Base-by-base conservation (phyloP, 768 basidiomycete species). In the Suillus americanus region DNA sequence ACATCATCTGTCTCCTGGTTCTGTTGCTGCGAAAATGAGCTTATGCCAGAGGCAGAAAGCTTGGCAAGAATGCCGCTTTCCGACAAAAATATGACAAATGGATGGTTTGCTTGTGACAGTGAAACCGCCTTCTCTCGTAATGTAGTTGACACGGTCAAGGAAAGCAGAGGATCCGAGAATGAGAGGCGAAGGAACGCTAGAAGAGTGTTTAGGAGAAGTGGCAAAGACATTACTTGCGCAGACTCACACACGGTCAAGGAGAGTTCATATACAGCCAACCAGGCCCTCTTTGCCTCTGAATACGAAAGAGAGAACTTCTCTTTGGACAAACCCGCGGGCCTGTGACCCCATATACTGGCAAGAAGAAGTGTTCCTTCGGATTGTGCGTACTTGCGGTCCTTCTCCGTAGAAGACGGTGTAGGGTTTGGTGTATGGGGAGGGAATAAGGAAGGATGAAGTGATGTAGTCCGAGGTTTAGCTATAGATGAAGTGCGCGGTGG, bases 361-460 rank as follows among this genome's bases (percentile, higher is more conserved):
- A 87, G 80, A 14, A 96, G 82, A 6, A 87, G 75, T 0, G 90
- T 89, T 0, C 95, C 95, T 70, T 95, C 92, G 0, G 91, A 83
- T 37, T 85, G 84, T 2, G 88, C 86, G 72, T 96, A 97, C 72
- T 86, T 83, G 51, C 85, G 82, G 75, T 97, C 95, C 18, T 84
- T 82, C 38, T 89, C 88, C 0, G 84, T 82, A 33, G 91, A 88
- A 1, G 84, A 79, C 1, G 95, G 95, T 18, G 88, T 89, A 2
- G 95, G 95, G 72, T 90, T 89, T 0, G 95, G 95, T 0, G 95
- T 97, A 60, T 80, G 80, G 1, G 94, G 94, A 35, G 92, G 93
- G 67, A 90, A 84, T 70, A 93, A 89, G 3, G 89, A 87, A 2
- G 90, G 88, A 65, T 86, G 84, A 23, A 72, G 69, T 68, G 80